phyloP scores from a whole-genome alignment of 441 rosid genomes.

The Viola pubescens region DNA sequence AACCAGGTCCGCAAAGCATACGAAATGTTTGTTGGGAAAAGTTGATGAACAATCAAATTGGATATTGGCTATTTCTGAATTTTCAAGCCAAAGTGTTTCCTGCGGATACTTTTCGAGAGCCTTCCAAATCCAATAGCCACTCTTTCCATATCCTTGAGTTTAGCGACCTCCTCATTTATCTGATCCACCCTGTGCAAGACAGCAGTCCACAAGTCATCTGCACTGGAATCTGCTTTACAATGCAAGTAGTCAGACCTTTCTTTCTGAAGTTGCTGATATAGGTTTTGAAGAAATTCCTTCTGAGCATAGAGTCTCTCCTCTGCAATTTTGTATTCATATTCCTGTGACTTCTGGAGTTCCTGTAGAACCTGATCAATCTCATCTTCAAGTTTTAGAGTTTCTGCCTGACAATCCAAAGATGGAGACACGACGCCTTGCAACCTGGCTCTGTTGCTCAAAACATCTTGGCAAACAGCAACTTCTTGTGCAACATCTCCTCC shows the following conservation, averaged over 20 bases:
- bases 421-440: constrained; percentile 21
- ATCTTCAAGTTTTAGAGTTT: constrained; percentile 46
- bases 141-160: constrained; percentile 62
- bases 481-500: constrained; percentile 26
- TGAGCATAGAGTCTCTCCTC: constrained; percentile 55
- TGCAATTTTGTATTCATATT: constrained; percentile 53
- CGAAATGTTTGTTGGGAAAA: no score
- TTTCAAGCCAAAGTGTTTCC: constrained; percentile 43
- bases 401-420: constrained; percentile 37
- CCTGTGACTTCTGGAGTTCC: constrained; percentile 49
- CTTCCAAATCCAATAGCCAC: constrained; percentile 75
- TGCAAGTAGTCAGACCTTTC: constrained; percentile 44
- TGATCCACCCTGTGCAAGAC: constrained; percentile 44
- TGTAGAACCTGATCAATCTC: constrained; percentile 52
- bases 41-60: not conserved
- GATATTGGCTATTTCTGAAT: constrained; percentile 24
- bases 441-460: constrained; percentile 19
- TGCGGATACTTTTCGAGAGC: constrained; percentile 41
- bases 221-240: constrained; percentile 18
- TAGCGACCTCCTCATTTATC: constrained; percentile 45
- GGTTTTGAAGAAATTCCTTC: constrained; percentile 44
- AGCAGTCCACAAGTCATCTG: constrained; percentile 27
- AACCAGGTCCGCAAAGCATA: no score
- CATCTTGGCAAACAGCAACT: constrained; percentile 17
- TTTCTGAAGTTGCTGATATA: constrained; percentile 54